These are phyloP conservation scores for Bassia scoparia DNA, from an alignment of 148 eudicot species.

Conservation along the genomic window DNA sequence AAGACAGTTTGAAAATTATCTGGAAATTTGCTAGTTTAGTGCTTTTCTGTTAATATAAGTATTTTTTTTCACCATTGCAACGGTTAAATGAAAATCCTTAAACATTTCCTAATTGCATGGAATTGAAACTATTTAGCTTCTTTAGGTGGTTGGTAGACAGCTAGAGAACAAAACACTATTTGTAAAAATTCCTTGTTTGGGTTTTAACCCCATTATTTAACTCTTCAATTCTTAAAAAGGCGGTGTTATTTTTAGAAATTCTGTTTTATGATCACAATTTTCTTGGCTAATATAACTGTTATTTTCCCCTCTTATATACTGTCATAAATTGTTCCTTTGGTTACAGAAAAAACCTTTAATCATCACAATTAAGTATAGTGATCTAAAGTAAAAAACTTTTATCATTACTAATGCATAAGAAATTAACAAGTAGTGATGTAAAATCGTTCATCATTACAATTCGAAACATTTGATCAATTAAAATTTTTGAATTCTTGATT, in stretches of 20 bases:
- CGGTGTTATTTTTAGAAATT: conserved; percentile 1
- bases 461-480: too few relatives aligned
- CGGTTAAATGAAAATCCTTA: conserved; percentile 5
- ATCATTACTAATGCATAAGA: too few relatives aligned
- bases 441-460: not conserved
- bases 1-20: conserved; percentile 19
- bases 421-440: not conserved
- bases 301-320: not conserved
- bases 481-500: too few relatives aligned
- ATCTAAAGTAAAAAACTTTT: not conserved
- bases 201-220: not conserved
- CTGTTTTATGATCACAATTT: not conserved
- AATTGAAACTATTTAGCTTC: not conserved
- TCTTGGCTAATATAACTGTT: conserved; percentile 14
- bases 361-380: not conserved
- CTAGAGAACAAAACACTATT: conserved; percentile 5
- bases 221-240: not conserved
- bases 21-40: conserved; percentile 24
- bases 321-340: not conserved
- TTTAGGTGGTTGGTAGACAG: not conserved
- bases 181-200: not conserved
- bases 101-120: not conserved
- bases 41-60: conserved; percentile 1
- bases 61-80: not conserved
- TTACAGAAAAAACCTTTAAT: not conserved